Conservation (phyloP, 2,329 filamentous ascomycete species). For the Zarea fungicola region DNA sequence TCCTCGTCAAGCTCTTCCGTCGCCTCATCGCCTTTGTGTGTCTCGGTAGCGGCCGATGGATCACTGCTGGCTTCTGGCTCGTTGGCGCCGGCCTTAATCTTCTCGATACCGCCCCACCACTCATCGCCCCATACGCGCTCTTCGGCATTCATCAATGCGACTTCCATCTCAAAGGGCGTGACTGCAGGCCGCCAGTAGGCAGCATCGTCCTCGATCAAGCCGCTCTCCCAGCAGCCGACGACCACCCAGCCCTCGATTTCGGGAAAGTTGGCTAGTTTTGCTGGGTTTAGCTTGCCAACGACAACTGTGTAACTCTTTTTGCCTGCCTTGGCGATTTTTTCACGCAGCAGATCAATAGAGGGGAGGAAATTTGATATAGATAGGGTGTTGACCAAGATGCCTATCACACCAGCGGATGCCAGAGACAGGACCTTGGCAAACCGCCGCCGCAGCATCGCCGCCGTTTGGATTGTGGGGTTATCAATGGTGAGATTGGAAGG, state of each 20-base stretch:
- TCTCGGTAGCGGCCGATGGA: slow-evolving; percentile 12
- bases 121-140: slow-evolving; percentile 78
- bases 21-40: slow-evolving; percentile 12
- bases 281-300: slow-evolving; percentile 91
- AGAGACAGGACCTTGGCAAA: slow-evolving; percentile 83
- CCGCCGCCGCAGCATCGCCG: slow-evolving; percentile 66
- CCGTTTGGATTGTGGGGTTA: slow-evolving; percentile 39
- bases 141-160: slow-evolving; percentile 70
- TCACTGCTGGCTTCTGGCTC: slow-evolving; percentile 22
- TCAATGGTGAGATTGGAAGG: slow-evolving; percentile 45
- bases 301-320: slow-evolving; percentile 97
- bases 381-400: slow-evolving; percentile 93
- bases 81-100: slow-evolving; percentile 20
- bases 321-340: slow-evolving; percentile 68
- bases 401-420: slow-evolving; percentile 76
- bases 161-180: slow-evolving; percentile 86
- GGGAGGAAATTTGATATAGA: slow-evolving; percentile 85
- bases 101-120: slow-evolving; percentile 85
- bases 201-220: slow-evolving; percentile 73
- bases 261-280: slow-evolving; percentile 93
- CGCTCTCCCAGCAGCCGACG: slow-evolving; percentile 97
- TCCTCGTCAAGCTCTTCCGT: slow-evolving; percentile 50
- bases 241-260: slow-evolving; percentile 97
- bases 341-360: slow-evolving; percentile 69
- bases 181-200: slow-evolving; percentile 86